A percentile compares a stretch with the other conserved stretches of the same genome.
phyloP scores from a whole-genome alignment of 2,329 filamentous ascomycete species.

The Clarireedia monteithiana region DNA sequence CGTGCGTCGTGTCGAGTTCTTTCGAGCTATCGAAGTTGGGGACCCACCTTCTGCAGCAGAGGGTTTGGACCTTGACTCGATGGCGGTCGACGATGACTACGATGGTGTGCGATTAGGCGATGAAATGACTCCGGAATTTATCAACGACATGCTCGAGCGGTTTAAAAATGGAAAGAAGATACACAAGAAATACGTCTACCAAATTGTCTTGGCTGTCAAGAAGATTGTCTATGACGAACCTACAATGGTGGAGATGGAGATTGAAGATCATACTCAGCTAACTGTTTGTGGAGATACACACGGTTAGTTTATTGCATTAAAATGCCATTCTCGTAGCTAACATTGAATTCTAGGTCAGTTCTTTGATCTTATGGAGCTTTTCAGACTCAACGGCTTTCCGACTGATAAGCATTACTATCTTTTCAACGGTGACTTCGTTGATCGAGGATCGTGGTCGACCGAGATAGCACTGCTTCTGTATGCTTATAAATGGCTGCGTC shows the following conservation, averaged over 20 bases:
- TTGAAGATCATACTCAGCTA: constrained; percentile 68
- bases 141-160: constrained; percentile 92
- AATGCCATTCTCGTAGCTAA: not conserved
- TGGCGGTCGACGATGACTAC: constrained; percentile 74
- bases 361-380: constrained; percentile 94
- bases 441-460: constrained; percentile 95
- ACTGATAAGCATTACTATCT: constrained; percentile 85
- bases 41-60: constrained; percentile 90
- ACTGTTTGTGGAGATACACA: constrained; percentile 98
- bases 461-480: constrained; percentile 92
- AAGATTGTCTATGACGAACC: constrained; percentile 86
- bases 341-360: constrained; percentile 64
- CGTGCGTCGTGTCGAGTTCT: constrained; percentile 85
- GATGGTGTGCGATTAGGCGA: constrained; percentile 73
- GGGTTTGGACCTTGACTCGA: constrained; percentile 79
- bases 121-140: constrained; percentile 92
- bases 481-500: constrained; percentile 92
- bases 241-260: constrained; percentile 91
- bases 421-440: constrained; percentile 98
- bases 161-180: constrained; percentile 97
- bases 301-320: constrained; percentile 44
- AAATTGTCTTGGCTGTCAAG: constrained; percentile 86
- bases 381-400: constrained; percentile 81
- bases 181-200: constrained; percentile 93
- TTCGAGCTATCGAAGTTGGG: constrained; percentile 87